Conservation (phyloP, 2,329 filamentous ascomycete genomes). For the Metarhizium sp. region DNA sequence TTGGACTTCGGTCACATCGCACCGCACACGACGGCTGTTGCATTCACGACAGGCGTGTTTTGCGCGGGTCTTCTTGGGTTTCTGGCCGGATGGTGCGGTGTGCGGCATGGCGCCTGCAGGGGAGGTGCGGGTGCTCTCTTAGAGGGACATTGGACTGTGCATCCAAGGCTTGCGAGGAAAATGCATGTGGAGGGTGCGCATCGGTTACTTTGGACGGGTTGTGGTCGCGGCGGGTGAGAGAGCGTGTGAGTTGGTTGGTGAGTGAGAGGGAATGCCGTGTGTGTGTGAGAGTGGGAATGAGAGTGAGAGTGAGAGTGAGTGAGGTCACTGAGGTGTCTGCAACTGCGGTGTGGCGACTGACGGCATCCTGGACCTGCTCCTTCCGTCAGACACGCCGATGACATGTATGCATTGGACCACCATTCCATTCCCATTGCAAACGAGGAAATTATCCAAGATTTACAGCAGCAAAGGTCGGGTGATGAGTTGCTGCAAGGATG, state of each 20-base stretch:
- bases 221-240: background rate
- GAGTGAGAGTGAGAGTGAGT: background rate
- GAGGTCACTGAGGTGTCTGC: no score
- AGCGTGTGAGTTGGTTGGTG: background rate
- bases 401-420: no score
- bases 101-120: conserved; percentile 3
- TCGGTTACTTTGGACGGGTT: background rate
- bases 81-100: background rate
- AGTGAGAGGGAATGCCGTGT: background rate
- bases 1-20: conserved; percentile 23
- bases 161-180: background rate
- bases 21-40: conserved; percentile 24
- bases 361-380: no score
- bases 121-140: background rate
- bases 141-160: background rate
- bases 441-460: no score
- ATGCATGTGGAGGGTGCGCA: background rate
- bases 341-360: no score
- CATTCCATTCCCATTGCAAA: no score
- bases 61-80: conserved; percentile 24
- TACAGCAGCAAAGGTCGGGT: no score
- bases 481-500: no score
- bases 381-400: no score
- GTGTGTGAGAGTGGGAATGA: background rate
- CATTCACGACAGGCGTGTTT: conserved; percentile 26